These are phyloP conservation scores for Diaporthe destruens DNA, from an alignment of 2,329 filamentous ascomycete genomes.

Conservation along the genomic window DNA sequence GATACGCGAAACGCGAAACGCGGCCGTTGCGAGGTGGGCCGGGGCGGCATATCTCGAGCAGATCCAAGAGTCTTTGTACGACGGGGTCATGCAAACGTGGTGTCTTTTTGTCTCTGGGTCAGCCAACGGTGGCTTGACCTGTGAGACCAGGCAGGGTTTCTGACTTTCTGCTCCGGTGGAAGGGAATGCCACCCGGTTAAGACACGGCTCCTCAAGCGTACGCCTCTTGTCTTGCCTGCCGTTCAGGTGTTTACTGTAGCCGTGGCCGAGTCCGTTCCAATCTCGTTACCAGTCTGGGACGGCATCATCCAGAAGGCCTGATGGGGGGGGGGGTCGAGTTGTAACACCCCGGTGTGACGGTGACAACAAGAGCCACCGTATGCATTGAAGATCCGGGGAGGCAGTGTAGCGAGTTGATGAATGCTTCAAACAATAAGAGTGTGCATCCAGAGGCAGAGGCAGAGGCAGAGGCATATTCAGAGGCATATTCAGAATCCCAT, in stretches of 20 bases:
- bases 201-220: background rate
- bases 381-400: slow-evolving; percentile 13
- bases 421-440: too few relatives aligned
- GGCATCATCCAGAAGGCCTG: too few relatives aligned
- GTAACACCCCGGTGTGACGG: background rate
- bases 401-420: background rate
- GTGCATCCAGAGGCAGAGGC: background rate
- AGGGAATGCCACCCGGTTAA: slow-evolving; percentile 9
- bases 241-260: background rate
- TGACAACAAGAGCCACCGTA: background rate
- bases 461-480: background rate
- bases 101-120: slow-evolving; percentile 38
- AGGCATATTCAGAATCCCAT: slow-evolving; percentile 15
- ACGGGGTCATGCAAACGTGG: slow-evolving; percentile 41
- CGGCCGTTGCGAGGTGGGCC: background rate
- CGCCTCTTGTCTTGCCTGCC: slow-evolving; percentile 8
- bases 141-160: slow-evolving; percentile 23
- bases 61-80: slow-evolving; percentile 42
- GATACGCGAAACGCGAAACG: slow-evolving; percentile 9
- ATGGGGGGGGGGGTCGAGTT: background rate
- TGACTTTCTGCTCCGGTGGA: background rate
- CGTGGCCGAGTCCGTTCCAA: too few relatives aligned
- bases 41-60: slow-evolving; percentile 35
- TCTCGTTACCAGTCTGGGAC: background rate
- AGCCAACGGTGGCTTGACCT: slow-evolving; percentile 45